Base-by-base conservation (phyloP, 441 rosid genomes). In the Metrosideros polymorpha region DNA sequence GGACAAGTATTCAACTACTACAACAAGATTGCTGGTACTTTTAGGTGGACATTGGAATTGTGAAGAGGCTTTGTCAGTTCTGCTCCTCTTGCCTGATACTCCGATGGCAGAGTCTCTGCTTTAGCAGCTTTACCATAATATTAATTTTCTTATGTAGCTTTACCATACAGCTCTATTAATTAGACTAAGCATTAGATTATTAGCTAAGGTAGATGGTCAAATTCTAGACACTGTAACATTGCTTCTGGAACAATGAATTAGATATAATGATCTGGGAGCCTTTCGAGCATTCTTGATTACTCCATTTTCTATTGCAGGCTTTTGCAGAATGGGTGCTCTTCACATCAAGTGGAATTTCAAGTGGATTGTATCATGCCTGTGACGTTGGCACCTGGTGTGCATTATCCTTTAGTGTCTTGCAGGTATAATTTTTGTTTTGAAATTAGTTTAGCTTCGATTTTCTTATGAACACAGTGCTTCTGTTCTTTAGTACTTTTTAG, bases 331-430 rank as follows among this genome's bases (percentile, higher is more conserved):
- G 99, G 99, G 98, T 96, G 83, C 90, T 98, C 86, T 98, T 94
- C 91, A 98, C 99, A 17, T 90, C 93, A 27, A 98, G 99, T 86
- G 98, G 98, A 86, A 93, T 96, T 91, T 93, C 98, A 45, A 97
- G 99, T 88, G 99, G 96, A 86, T 88, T 97, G 84, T 97, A 97
- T 89, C 99, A 97, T 90, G 99, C 99, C 56, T 97, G 99, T 85
- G 99, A 96, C 86, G 98, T 96, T 43, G 99, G 99, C 89, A 95
- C 97, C 47, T 95, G 99, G 99, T 96, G 99, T 87, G 96, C 85
- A 82, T 89, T 97, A 89, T 92, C 92, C 85, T 97, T 89, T 91
- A 83, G 91, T 84, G 98, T 95, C 86, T 92, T 97, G 86, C 99
- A 97, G 98, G 99, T 95, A 93, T 71, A 42, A 39, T 19, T 85